These are phyloP conservation scores for Phoma sp. DNA, from an alignment of 2,329 filamentous ascomycete genomes.

Conservation along the genomic window DNA sequence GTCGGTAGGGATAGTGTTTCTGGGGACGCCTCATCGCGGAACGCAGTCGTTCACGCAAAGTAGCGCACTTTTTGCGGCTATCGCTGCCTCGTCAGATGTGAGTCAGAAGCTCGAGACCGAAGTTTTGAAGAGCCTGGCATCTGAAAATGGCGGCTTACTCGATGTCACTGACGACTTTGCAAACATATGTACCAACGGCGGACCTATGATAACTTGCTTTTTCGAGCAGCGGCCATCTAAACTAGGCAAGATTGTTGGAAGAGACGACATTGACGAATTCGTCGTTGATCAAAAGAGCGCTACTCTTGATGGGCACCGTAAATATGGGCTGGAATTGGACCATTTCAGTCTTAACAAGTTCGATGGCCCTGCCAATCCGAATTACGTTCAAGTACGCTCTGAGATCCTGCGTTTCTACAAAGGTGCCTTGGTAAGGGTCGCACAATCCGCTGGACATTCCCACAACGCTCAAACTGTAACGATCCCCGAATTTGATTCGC, in stretches of 20 bases:
- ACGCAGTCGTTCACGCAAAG: not conserved
- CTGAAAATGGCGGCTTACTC: not conserved
- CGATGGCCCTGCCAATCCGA: not conserved
- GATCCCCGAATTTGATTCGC: not conserved
- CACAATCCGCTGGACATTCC: not conserved
- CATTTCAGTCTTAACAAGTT: not conserved
- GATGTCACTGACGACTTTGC: not conserved
- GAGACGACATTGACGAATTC: not conserved
- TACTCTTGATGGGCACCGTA: not conserved
- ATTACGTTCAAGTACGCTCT: not conserved
- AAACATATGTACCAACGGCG: not conserved
- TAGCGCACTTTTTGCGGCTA: not conserved
- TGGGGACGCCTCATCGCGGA: not conserved
- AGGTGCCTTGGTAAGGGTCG: not conserved
- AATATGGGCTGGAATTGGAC: not conserved
- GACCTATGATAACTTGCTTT: not conserved
- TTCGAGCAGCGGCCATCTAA: not conserved
- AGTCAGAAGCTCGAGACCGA: not conserved
- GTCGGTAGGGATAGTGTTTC: not conserved
- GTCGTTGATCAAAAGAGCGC: not conserved
- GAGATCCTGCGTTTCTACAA: not conserved
- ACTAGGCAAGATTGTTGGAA: not conserved
- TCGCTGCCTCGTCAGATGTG: not conserved
- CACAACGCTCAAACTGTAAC: not conserved
- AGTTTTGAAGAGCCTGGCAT: not conserved